Evolutionary conservation across 2,329 filamentous ascomycete genomes (phyloP), one percentile per base, ranked within the genome.

Genomic region (Chaetomiaceae sp.): DNA sequence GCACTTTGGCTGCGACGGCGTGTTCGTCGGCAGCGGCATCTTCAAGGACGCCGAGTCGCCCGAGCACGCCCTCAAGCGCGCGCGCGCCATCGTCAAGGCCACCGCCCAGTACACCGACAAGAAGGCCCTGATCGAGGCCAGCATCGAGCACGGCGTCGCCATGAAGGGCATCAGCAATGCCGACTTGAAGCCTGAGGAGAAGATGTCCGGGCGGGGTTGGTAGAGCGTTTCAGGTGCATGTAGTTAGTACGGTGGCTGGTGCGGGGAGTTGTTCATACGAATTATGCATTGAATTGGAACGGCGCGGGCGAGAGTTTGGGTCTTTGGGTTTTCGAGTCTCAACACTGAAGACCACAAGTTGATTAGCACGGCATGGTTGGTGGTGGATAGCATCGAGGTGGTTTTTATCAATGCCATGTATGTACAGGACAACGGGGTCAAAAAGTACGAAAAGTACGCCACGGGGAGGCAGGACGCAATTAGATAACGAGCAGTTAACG

Each of bases 1-100:
- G 93, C 92, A 97, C 77, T 76, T 99, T 58, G 93, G 93, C 54
- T 97, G 93, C 66, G 93, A 99, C 65, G 93, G 93, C 52, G 93
- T 99, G 31, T 99, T 99, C 66, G 93, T 99, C 31, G 93, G 93
- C 23, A 90, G 84, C 51, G 93, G 93, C 23, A 97, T 97, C 70
- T 99, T 99, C 82, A 97, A 97, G 82, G 60, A 60, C 37, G 59
- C 60, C 23, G 49, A 54, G 46, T 47, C 52, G 14, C 89, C 83
- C 5, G 92, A 92, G 16, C 86, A 97, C 70, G 87, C 93, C 19
- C 83, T 85, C 39, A 89, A 92, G 82, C 78, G 93, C 54, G 93
- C 93, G 13, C 89, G 85, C 75, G 93, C 93, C 33, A 97, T 99
- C 63, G 93, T 99, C 47, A 86, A 91, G 66, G 93, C 93, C 21